Base-by-base conservation (phyloP, 2,329 filamentous ascomycete genomes). In the Hypomyces rosellus region DNA sequence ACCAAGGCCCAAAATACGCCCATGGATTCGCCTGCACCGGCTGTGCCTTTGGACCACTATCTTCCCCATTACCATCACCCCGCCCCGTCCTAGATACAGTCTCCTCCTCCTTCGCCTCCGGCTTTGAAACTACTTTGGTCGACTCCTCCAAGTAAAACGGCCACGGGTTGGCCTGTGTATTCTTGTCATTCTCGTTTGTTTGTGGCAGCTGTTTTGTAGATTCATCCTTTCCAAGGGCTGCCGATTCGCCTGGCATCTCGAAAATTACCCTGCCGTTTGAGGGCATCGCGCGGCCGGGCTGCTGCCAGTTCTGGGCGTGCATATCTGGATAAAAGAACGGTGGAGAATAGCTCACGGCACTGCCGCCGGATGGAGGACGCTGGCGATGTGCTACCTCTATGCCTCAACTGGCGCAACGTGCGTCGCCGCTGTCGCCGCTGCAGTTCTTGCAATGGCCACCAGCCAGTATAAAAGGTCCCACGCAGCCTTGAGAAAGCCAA, bases 221-320 rank as follows among this genome's bases (percentile, higher is more conserved):
- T 13, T 55, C 45, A n/a, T 34, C 44, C 16, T 50, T 43, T 9
- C 49, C 46, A 37, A 30, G 16, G 14, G 46, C 43, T n/a, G 53
- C 54, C 30, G 63, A 52, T 44, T 68, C 65, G 53, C 57, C 61
- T 5, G 60, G 38, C 63, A 69, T 66, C 49, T 68, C 66, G 41
- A 65, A 68, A 46, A 62, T 6, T 6, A 30, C 25, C 25, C 25
- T 11, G 25, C 25, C 25, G 25, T 30, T 30, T 30, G 25, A 30
- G 9, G 25, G 25, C 9, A 30, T 30, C 9, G 6, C 8, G 25
- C 25, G 4, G 9, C 9, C 25, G 9, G 25, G 6, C 6, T 30
- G 25, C 25, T 30, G 25, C 25, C 25, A 30, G 25, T 11, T 30
- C 25, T 30, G 25, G 9, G 25, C 25, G 9, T 11, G 25, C 6